Percentiles rank a stretch among this genome's conserved stretches.
phyloP scores from a whole-genome alignment of 2,329 filamentous ascomycete genomes.

The Neodidymelliopsis sp. region DNA sequence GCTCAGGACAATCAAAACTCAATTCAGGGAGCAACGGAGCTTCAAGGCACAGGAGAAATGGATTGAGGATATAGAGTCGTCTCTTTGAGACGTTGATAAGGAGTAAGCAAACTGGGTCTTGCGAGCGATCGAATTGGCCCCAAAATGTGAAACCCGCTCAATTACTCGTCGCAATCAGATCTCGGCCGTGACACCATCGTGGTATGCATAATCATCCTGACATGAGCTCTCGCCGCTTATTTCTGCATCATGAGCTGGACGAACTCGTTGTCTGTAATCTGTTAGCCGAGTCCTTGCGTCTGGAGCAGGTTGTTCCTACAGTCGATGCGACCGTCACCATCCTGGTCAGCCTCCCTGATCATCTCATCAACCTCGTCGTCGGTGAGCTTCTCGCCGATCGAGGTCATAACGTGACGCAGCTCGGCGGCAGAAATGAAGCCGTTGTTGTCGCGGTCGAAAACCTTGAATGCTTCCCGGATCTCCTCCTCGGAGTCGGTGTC shows the following conservation, averaged over 20 bases:
- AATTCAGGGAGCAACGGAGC: not conserved
- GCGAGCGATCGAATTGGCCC: conserved; percentile 29
- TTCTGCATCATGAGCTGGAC: conserved; percentile 66
- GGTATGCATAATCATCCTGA: conserved; percentile 42
- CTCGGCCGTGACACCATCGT: conserved; percentile 37
- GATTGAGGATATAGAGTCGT: conserved; percentile 46
- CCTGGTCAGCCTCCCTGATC: conserved; percentile 70
- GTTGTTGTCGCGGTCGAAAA: conserved; percentile 71
- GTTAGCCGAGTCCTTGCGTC: conserved; percentile 14
- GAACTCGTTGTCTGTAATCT: conserved; percentile 61
- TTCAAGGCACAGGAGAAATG: conserved; percentile 35
- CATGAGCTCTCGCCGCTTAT: conserved; percentile 43
- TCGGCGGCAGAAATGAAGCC: conserved; percentile 70
- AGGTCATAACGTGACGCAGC: conserved; percentile 69
- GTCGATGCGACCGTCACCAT: conserved; percentile 70
- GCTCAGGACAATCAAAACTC: not conserved
- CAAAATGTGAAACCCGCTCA: conserved; percentile 33
- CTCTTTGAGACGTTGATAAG: conserved; percentile 31
- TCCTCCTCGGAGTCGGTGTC: conserved; percentile 69
- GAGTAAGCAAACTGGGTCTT: conserved; percentile 31
- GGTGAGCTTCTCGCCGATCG: conserved; percentile 69
- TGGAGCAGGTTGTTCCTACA: conserved; percentile 53
- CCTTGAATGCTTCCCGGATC: conserved; percentile 70
- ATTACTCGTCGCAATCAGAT: conserved; percentile 39
- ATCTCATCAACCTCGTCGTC: conserved; percentile 70